Conservation (phyloP, 176 grass and related monocot genomes). For the Typha latifolia region DNA sequence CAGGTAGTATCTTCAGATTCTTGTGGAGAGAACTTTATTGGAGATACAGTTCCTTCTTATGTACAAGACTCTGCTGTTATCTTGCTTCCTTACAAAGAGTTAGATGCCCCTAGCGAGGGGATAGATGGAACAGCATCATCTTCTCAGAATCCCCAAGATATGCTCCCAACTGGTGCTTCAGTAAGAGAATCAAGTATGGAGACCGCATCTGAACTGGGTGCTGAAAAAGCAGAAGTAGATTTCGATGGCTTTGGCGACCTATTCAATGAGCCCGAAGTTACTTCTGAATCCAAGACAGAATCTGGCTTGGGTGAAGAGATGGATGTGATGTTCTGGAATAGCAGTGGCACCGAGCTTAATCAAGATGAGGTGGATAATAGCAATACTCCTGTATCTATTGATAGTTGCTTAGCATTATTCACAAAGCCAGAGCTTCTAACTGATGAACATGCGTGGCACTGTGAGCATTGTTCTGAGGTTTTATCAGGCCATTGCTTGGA, state of each 20-base stretch:
- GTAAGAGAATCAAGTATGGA: constrained; percentile 24
- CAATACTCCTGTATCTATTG: constrained; percentile 56
- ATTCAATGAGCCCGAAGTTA: constrained; percentile 84
- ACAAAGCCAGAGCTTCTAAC: constrained; percentile 66
- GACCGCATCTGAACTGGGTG: constrained; percentile 9
- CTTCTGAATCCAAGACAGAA: constrained; percentile 52
- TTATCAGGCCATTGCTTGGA: background rate
- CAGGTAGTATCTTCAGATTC: constrained; percentile 28
- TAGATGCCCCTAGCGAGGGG: constrained; percentile 16
- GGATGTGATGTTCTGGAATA: constrained; percentile 65
- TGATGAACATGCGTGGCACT: constrained; percentile 44
- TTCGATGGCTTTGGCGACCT: constrained; percentile 76
- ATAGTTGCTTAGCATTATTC: constrained; percentile 72
- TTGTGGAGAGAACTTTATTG: constrained; percentile 29
- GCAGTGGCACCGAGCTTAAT: constrained; percentile 34
- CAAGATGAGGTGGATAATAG: constrained; percentile 79
- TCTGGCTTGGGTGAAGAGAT: constrained; percentile 36
- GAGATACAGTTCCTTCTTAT: constrained; percentile 27
- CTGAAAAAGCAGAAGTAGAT: constrained; percentile 41
- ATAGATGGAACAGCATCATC: constrained; percentile 21
- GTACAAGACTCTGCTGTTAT: constrained; percentile 30
- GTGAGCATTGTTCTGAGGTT: constrained; percentile 28
- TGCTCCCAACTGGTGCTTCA: constrained; percentile 24
- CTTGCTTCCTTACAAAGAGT: constrained; percentile 61
- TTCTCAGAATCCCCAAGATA: constrained; percentile 29